Base-by-base conservation (phyloP, 441 rosid genomes). In the Gossypium lobatum region DNA sequence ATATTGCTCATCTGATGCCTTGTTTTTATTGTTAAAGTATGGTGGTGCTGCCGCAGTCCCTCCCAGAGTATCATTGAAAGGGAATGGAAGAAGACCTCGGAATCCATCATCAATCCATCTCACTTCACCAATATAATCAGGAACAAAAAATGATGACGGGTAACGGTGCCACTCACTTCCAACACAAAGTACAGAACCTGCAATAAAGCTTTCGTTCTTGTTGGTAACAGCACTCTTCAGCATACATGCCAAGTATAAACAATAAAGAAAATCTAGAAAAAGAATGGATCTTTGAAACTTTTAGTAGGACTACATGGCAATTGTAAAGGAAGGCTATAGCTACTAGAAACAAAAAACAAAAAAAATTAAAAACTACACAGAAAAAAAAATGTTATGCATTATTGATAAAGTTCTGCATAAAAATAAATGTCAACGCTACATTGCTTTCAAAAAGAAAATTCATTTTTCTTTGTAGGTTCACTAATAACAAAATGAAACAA, bases 91-190 rank as follows among this genome's bases (percentile, higher is more conserved):
- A 80, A 95, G 93, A 72, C 99, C 98, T 4, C 80, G 86, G 86
- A 95, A 91, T 4, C 98, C 99, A 76, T 95, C 99, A 81, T 95
- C 96, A 25, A 91, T 87, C 99, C 99, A 95, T 58, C 88, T 82
- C 54, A 95, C 90, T 80, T 88, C 88, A 75, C 87, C 73, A 5
- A 95, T 67, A 77, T 71, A 93, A 61, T 80, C 79, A 42, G 99
- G 99, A 71, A 95, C 82, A 34, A 93, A 90, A 82, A 95, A 95
- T 20, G 98, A 95, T 26, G 99, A 91, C 8, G 96, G 97, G 78
- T 83, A 90, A 46, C 99, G 97, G 78, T 95, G 99, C 98, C 99
- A 89, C 79, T 95, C 99, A 79, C 97, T 88, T 85, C 98, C 97
- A 80, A 93, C 91, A 78, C 99, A 95, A 67, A 95, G 84, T 60